A percentile compares a stretch with the other conserved stretches of the same genome.
phyloP scores from a whole-genome alignment of 805 yeast species.

The Candida ponderosae region DNA sequence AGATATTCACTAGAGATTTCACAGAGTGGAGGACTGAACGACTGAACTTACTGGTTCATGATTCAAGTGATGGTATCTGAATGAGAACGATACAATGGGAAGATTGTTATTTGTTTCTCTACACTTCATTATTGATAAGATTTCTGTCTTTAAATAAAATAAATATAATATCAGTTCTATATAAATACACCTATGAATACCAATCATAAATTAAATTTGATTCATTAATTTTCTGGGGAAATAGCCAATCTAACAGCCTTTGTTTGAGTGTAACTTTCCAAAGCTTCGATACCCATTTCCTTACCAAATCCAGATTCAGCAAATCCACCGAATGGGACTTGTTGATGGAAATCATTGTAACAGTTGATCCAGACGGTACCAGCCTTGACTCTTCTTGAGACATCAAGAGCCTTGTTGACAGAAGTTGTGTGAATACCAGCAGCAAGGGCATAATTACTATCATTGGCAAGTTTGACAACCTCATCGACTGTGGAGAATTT shows the following conservation, averaged over 20 bases:
- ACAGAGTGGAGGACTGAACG: too few species aligned
- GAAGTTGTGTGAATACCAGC: slow-evolving; percentile 84
- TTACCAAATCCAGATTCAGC: slow-evolving; percentile 90
- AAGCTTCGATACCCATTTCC: slow-evolving; percentile 85
- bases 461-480: slow-evolving; percentile 70
- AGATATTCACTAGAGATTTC: too few species aligned
- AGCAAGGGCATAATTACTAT: slow-evolving; percentile 78
- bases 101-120: too few species aligned
- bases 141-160: too few species aligned
- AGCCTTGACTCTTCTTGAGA: slow-evolving; percentile 66
- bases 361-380: slow-evolving; percentile 93
- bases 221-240: not conserved
- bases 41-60: too few species aligned
- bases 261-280: slow-evolving; percentile 76
- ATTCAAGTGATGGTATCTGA: too few species aligned
- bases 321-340: slow-evolving; percentile 90
- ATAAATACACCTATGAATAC: too few species aligned
- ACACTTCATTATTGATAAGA: too few species aligned
- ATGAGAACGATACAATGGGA: too few species aligned
- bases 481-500: slow-evolving; percentile 82
- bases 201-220: too few species aligned
- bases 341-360: slow-evolving; percentile 79
- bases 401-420: slow-evolving; percentile 67
- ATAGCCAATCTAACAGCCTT: slow-evolving; percentile 64
- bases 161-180: too few species aligned